Percentiles rank a stretch among this genome's conserved stretches.
Conservation (phyloP, 2,329 filamentous ascomycete species). For the Clonostachys sp. region DNA sequence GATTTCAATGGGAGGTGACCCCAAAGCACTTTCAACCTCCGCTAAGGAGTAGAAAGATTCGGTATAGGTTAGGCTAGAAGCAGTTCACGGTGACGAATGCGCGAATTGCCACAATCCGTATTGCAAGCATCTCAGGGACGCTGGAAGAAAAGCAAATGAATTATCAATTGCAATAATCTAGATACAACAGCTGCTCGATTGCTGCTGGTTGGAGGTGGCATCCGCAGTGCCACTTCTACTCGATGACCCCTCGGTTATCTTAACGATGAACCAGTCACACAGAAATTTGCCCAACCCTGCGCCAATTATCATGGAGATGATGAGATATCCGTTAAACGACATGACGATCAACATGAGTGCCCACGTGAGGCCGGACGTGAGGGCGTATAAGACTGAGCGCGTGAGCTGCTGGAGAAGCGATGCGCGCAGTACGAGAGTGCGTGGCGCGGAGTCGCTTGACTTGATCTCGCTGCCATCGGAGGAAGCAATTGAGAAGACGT, state of each 20-base stretch:
- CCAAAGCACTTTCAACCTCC: no score
- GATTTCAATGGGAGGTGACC: no score
- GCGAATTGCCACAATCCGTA: no score
- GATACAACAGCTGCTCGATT: no score
- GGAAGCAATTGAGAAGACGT: constrained; percentile 10
- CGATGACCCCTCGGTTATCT: constrained; percentile 13
- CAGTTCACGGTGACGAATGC: no score
- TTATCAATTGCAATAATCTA: no score
- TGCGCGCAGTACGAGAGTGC: constrained; percentile 40
- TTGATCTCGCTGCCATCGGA: neutral
- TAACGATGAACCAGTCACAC: constrained; percentile 46
- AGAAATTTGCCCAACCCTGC: constrained; percentile 47
- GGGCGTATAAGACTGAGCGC: constrained; percentile 61
- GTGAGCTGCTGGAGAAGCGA: constrained; percentile 59
- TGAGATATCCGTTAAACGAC: constrained; percentile 67
- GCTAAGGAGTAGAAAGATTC: no score
- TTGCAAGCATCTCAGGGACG: no score
- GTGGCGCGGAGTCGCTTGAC: neutral
- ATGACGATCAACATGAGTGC: constrained; percentile 68
- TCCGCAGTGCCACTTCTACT: no score
- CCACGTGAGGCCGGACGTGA: constrained; percentile 71
- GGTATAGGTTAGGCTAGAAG: no score
- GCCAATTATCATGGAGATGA: constrained; percentile 68
- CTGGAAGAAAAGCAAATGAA: no score
- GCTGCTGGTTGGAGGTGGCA: no score